Evolutionary conservation across 495 filamentous ascomycete species (phyloP).

Genomic region (Elasticomyces elasticus): DNA sequence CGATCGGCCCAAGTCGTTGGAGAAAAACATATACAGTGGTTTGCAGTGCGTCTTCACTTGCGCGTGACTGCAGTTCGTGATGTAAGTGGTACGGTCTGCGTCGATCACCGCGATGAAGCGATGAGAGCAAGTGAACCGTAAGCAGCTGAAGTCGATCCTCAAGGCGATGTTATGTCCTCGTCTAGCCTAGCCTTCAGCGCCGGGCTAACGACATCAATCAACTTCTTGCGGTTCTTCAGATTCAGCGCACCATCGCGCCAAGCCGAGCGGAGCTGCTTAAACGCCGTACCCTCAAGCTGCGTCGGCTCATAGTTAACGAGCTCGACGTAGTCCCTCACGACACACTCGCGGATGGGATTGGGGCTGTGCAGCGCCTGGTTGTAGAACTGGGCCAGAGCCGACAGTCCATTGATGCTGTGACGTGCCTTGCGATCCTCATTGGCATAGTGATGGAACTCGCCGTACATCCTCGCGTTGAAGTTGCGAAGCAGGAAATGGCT

Average conservation of each 20-base stretch:
- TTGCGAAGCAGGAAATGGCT: constrained; percentile 62
- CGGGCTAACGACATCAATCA: constrained; percentile 37
- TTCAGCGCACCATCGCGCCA: constrained; percentile 48
- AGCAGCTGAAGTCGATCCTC: not conserved
- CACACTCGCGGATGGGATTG: constrained; percentile 39
- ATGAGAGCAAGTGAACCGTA: not conserved
- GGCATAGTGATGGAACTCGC: constrained; percentile 64
- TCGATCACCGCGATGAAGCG: too few relatives aligned
- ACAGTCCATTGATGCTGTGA: constrained; percentile 42
- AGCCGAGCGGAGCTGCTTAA: constrained; percentile 40
- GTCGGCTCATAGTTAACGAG: constrained; percentile 38
- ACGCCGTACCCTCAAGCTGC: constrained; percentile 35
- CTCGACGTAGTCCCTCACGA: constrained; percentile 45
- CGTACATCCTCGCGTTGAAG: constrained; percentile 72
- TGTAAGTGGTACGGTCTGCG: too few relatives aligned
- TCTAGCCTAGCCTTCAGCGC: constrained; percentile 38
- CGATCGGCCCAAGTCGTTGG: too few relatives aligned
- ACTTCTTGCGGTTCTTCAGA: constrained; percentile 46
- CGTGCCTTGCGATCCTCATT: constrained; percentile 51
- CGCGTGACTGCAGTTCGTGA: too few relatives aligned
- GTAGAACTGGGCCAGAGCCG: constrained; percentile 50
- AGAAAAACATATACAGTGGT: too few relatives aligned
- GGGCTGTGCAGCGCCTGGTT: constrained; percentile 42
- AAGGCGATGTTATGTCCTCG: not conserved
- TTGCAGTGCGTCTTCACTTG: too few relatives aligned